Conservation (phyloP, 805 yeast genomes). For the Saccharomycopsis babjevae region DNA sequence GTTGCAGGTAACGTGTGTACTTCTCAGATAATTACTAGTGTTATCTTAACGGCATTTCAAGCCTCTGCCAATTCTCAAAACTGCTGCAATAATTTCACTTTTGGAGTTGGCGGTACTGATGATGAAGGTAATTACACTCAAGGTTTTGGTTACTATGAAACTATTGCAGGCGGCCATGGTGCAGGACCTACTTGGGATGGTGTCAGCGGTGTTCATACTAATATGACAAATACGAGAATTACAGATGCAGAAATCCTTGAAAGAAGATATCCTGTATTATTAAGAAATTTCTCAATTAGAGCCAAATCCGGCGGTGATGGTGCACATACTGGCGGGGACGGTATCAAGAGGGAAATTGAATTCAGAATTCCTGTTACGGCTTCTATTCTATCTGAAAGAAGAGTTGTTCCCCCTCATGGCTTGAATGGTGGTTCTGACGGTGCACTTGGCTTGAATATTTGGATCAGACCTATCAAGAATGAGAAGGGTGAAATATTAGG, state of each 20-base stretch:
- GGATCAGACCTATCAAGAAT: conserved; percentile 29
- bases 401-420: conserved; percentile 81
- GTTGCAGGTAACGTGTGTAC: conserved; percentile 95
- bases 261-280: conserved; percentile 73
- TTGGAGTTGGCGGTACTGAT: conserved; percentile 58
- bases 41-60: conserved; percentile 72
- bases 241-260: conserved; percentile 88
- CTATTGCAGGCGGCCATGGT: conserved; percentile 94
- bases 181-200: conserved; percentile 86
- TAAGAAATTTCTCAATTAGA: conserved; percentile 64
- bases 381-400: conserved; percentile 77
- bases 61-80: conserved; percentile 96
- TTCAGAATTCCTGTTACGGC: conserved; percentile 63
- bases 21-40: conserved; percentile 87
- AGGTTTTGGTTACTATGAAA: conserved; percentile 87
- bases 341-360: conserved; percentile 77
- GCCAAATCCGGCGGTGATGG: conserved; percentile 76
- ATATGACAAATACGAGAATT: conserved; percentile 88
- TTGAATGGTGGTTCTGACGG: conserved; percentile 76
- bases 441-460: conserved; percentile 53
- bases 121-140: conserved; percentile 39
- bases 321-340: conserved; percentile 66
- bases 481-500: conserved; percentile 25
- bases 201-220: conserved; percentile 82
- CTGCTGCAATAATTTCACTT: conserved; percentile 87